Percentiles rank a stretch among this genome's conserved stretches.
phyloP scores from a whole-genome alignment of 441 rosid species.

The Arabidopsis hybrid region DNA sequence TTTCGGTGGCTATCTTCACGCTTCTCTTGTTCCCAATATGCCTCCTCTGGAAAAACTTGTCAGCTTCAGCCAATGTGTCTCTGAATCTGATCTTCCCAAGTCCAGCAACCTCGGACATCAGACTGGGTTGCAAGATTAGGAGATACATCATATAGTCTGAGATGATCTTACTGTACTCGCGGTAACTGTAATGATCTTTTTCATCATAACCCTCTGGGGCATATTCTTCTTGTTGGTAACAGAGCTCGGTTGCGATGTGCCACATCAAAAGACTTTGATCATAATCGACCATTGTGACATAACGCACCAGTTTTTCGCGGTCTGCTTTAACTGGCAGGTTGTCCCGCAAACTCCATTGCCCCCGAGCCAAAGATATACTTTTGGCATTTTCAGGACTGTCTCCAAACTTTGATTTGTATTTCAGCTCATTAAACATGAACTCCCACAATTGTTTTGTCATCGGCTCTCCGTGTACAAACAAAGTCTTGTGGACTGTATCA shows the following conservation, averaged over 20 bases:
- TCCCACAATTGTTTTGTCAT: slow-evolving; percentile 55
- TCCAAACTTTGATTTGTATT: slow-evolving; percentile 47
- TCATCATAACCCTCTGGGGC: background rate
- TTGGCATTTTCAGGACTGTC: slow-evolving; percentile 54
- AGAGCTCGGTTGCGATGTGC: slow-evolving; percentile 72
- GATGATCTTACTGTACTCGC: slow-evolving; percentile 52
- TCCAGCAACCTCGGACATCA: slow-evolving; percentile 69
- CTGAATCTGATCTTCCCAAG: slow-evolving; percentile 60
- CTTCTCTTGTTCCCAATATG: background rate
- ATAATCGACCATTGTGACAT: slow-evolving; percentile 48
- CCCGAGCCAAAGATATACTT: slow-evolving; percentile 55
- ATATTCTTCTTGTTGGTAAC: slow-evolving; percentile 40
- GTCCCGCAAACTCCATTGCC: slow-evolving; percentile 55
- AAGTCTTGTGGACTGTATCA: slow-evolving; percentile 36
- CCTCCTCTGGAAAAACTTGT: slow-evolving; percentile 50
- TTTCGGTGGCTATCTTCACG: slow-evolving; percentile 30
- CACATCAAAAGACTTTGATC: slow-evolving; percentile 69
- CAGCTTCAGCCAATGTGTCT: slow-evolving; percentile 65
- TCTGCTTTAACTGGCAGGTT: slow-evolving; percentile 8
- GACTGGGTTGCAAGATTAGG: slow-evolving; percentile 56
- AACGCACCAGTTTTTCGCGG: slow-evolving; percentile 42
- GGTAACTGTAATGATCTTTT: background rate
- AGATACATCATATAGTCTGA: slow-evolving; percentile 72
- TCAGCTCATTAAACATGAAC: slow-evolving; percentile 51
- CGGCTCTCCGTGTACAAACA: slow-evolving; percentile 47